A percentile compares a stretch with the other conserved stretches of the same genome.
phyloP scores from a whole-genome alignment of 2,329 filamentous ascomycete species.

The Trichophaea hybrida region DNA sequence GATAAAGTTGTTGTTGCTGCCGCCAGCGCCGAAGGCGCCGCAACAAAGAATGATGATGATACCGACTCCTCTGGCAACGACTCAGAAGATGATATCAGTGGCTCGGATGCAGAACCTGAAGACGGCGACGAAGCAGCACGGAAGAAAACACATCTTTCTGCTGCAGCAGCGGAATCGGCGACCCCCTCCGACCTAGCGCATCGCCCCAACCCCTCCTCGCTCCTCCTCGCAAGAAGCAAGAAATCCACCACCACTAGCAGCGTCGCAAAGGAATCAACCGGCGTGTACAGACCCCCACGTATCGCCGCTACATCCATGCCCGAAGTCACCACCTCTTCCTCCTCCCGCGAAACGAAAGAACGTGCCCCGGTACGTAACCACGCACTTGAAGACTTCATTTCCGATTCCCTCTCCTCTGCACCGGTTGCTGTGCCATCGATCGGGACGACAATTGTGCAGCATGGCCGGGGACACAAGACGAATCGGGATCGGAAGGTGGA shows the following conservation, averaged over 20 bases:
- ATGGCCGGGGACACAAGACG: constrained; percentile 46
- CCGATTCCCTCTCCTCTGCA: constrained; percentile 64
- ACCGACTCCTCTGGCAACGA: constrained; percentile 30
- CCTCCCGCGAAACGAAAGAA: constrained; percentile 38
- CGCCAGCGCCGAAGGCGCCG: constrained; percentile 41
- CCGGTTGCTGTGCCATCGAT: constrained; percentile 80
- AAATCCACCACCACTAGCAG: not conserved
- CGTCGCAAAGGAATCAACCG: constrained; percentile 33
- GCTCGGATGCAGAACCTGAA: not conserved
- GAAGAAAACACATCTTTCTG: constrained; percentile 9
- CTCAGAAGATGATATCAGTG: constrained; percentile 22
- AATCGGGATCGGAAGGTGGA: constrained; percentile 62
- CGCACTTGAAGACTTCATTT: constrained; percentile 84
- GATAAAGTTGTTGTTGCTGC: constrained; percentile 85
- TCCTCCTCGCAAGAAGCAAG: constrained; percentile 21
- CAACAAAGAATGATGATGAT: constrained; percentile 30
- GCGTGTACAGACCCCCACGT: constrained; percentile 76
- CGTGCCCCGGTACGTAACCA: constrained; percentile 49
- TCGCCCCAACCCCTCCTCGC: constrained; percentile 44
- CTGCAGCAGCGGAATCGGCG: constrained; percentile 27
- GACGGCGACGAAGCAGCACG: not conserved
- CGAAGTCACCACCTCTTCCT: constrained; percentile 38
- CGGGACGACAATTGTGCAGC: constrained; percentile 69
- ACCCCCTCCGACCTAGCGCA: constrained; percentile 42
- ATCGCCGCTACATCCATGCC: constrained; percentile 81